These are phyloP conservation scores for Neckera pumila DNA, from an alignment of 225 moss, liverwort and hornwort species.

Conservation along the genomic window DNA sequence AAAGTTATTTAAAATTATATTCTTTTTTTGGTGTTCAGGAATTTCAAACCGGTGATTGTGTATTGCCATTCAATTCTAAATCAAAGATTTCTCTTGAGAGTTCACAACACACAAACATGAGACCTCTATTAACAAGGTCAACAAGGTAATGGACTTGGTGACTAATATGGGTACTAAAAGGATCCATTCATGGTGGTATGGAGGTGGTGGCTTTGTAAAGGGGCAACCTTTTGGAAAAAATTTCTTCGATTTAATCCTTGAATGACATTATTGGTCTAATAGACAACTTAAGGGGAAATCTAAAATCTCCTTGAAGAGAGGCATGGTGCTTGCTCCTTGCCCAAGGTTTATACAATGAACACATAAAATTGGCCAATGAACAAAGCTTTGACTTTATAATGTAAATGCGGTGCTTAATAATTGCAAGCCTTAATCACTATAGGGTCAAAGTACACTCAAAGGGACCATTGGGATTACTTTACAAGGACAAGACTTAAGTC, in stretches of 20 bases:
- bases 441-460: too few relatives aligned
- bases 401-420: rapidly evolving
- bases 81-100: not conserved
- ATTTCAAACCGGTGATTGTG: not conserved
- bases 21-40: too few relatives aligned
- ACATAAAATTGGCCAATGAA: not conserved
- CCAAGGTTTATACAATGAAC: rapidly evolving
- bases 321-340: rapidly evolving
- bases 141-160: not conserved
- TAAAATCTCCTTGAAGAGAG: too few relatives aligned
- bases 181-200: not conserved
- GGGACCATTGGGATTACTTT: too few relatives aligned
- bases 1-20: too few relatives aligned
- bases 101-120: not conserved
- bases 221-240: not conserved
- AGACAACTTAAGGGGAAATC: rapidly evolving
- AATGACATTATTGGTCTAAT: too few relatives aligned
- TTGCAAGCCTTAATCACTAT: too few relatives aligned
- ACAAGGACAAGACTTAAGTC: too few relatives aligned
- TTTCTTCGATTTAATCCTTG: not conserved
- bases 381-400: not conserved
- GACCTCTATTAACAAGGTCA: not conserved
- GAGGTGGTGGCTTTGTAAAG: not conserved
- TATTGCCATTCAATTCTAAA: not conserved
- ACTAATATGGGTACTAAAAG: not conserved